Conservation (phyloP, 306 rosid genomes). For the Fagus crenata region DNA sequence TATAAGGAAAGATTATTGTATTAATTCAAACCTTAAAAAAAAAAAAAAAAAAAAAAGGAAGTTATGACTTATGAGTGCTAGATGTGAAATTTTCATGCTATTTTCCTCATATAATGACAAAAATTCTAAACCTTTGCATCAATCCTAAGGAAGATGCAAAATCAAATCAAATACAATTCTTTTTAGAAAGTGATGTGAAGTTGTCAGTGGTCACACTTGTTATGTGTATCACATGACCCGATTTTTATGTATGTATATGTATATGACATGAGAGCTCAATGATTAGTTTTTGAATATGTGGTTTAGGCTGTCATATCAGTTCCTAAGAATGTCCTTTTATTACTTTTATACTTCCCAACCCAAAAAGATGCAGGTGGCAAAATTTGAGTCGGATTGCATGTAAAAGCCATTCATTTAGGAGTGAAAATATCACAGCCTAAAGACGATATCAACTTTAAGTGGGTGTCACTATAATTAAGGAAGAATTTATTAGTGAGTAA, state of each 20-base stretch:
- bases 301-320: too few relatives aligned
- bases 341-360: background rate
- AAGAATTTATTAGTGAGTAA: constrained; percentile 4
- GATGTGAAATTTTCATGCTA: background rate
- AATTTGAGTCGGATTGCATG: background rate
- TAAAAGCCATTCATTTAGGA: background rate
- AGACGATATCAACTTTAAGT: background rate
- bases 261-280: too few relatives aligned
- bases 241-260: too few relatives aligned
- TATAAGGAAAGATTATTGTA: background rate
- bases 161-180: background rate
- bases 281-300: too few relatives aligned
- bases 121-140: background rate
- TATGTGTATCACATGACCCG: too few relatives aligned
- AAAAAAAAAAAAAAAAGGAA: background rate
- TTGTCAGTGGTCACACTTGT: too few relatives aligned
- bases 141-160: background rate
- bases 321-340: background rate
- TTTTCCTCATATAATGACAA: background rate
- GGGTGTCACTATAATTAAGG: constrained; percentile 1
- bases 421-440: constrained; percentile 12
- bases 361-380: background rate
- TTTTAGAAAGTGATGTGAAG: too few relatives aligned
- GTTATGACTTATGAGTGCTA: background rate
- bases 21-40: background rate